Evolutionary conservation across 2,329 filamentous ascomycete genomes (phyloP).

Genomic region (Diplodia scrobiculata): DNA sequence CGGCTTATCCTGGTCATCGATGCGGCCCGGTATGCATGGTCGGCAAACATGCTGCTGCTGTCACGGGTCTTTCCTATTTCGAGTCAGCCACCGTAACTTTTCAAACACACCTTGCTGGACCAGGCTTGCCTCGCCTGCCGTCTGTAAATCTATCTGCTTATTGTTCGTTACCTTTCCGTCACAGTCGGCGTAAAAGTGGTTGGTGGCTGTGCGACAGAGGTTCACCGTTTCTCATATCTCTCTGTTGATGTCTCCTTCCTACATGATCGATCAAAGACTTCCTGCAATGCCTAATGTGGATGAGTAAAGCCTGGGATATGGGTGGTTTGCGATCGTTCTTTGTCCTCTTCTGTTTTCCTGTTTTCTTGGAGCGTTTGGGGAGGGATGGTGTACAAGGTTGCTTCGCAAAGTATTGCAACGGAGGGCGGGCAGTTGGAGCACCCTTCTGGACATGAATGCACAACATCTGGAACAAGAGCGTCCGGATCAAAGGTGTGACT

Average conservation of each 20-base stretch:
- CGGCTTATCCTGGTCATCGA: constrained; percentile 15
- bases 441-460: too few relatives aligned
- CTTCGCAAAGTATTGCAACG: too few relatives aligned
- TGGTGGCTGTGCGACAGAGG: not conserved
- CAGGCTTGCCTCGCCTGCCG: not conserved
- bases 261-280: constrained; percentile 5
- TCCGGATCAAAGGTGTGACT: too few relatives aligned
- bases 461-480: too few relatives aligned
- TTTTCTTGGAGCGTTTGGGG: constrained; percentile 3
- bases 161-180: not conserved
- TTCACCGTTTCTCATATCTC: not conserved
- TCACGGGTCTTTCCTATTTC: constrained; percentile 9
- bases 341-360: not conserved
- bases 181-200: not conserved
- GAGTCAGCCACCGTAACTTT: not conserved
- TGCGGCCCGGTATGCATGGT: constrained; percentile 21
- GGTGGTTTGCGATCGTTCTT: not conserved
- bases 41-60: constrained; percentile 17
- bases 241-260: constrained; percentile 13
- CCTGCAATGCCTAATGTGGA: constrained; percentile 23
- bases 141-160: constrained; percentile 21
- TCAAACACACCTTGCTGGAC: constrained; percentile 7
- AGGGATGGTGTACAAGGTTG: not conserved
- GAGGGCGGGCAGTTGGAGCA: too few relatives aligned
- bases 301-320: constrained; percentile 10